Conservation (phyloP, 2,329 filamentous ascomycete species). For the Emmonsiellopsis sp. region DNA sequence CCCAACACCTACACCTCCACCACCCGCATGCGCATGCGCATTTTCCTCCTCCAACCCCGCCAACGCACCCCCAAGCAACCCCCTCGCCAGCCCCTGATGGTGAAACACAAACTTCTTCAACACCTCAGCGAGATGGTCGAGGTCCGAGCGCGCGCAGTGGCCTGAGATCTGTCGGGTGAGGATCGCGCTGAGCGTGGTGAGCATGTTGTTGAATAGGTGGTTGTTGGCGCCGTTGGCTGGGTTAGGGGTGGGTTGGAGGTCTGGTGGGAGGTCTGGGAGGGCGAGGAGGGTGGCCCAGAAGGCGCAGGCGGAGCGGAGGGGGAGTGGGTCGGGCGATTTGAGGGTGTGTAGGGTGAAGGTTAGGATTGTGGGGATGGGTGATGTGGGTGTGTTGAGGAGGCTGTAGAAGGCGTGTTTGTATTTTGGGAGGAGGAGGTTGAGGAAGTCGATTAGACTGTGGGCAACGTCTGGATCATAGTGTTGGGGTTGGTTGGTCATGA, state of each 20-base stretch:
- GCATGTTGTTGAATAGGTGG: constrained; percentile 26
- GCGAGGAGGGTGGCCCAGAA: constrained; percentile 36
- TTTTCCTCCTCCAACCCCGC: constrained; percentile 16
- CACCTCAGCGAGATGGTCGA: constrained; percentile 33
- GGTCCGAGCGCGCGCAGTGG: constrained; percentile 36
- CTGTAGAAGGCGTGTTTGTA: constrained; percentile 31
- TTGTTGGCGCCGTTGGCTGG: constrained; percentile 14
- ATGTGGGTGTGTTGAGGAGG: constrained; percentile 15
- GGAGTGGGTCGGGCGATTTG: constrained; percentile 34
- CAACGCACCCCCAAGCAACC: constrained; percentile 28
- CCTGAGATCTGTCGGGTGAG: constrained; percentile 34
- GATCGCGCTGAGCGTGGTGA: constrained; percentile 30
- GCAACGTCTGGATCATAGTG: constrained; percentile 34
- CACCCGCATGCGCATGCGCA: not conserved
- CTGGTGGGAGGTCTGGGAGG: constrained; percentile 18
- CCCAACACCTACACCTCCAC: not conserved
- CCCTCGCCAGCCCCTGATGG: constrained; percentile 30
- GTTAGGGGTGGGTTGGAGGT: constrained; percentile 8
- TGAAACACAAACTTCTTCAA: constrained; percentile 35
- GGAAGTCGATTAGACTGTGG: constrained; percentile 38
- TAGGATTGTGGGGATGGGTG: constrained; percentile 25
- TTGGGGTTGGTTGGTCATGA: constrained; percentile 26
- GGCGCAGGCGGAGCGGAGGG: constrained; percentile 37
- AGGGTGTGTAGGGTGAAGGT: constrained; percentile 34
- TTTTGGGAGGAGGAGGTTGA: constrained; percentile 33